Evolutionary conservation across 1,139 yeast species (phyloP), one percentile per base, ranked within the genome.

Genomic region (Taphrina communis): DNA sequence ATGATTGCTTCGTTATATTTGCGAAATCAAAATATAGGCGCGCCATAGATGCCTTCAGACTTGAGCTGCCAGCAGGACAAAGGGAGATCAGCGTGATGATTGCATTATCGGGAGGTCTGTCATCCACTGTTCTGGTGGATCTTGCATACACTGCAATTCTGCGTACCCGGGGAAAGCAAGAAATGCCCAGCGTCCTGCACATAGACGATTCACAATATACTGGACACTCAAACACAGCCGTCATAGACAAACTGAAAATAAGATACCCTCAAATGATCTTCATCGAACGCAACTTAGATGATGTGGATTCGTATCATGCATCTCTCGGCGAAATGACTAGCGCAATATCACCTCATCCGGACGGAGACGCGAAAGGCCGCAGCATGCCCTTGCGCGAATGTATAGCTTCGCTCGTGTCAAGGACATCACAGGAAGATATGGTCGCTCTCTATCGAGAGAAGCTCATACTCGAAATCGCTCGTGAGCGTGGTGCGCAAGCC

Each of bases 391-490:
- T 42, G 39, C 12, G 41, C 6, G 50, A 25, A 14, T 57, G 53
- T 52, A 19, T 57, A 42, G 17, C 52, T 6, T 21, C 65, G 39
- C 46, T 46, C 19, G 36, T 52, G 31, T 58, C 69, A n/a, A 52
- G 58, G 19, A 58, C 69, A 7, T 51, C 69, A 35, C 69, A 59
- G 14, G 65, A 58, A 44, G 97, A 91, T 76, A 77, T 90, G 36
- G 72, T 81, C 19, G 78, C 81, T 5, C 77, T 87, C 1, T 80
- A 90, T 1, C 79, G 81, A 52, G 82, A 82, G 17, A 84, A 83
- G 61, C 75, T 88, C 1, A 78, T 88, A 2, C 75, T 82, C 56
- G 77, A 80, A 53, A 79, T 83, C 25, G 90, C 93, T 0, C 74
- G 74, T 17, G 77, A 79, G 17, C 78, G 81, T 42, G 76, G 78